Conservation (phyloP, 345 rosid species). For the Sonneratia caseolaris region DNA sequence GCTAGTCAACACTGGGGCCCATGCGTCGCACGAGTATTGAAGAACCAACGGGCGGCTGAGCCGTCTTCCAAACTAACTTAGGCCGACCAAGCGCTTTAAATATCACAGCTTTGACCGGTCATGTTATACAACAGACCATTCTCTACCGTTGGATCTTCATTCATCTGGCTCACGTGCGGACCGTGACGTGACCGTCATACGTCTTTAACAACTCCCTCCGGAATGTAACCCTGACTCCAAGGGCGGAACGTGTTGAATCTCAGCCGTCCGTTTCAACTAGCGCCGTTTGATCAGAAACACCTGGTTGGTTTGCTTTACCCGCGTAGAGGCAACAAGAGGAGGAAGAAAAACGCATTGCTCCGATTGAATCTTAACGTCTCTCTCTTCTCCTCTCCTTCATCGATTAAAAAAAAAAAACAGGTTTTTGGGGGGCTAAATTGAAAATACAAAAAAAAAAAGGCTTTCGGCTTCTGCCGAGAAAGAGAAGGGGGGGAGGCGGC, state of each 20-base stretch:
- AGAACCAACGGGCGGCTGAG: not conserved
- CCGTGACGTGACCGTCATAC: not conserved
- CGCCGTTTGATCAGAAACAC: not conserved
- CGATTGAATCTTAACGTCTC: no score
- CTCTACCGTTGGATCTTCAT: not conserved
- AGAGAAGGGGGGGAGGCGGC: not conserved
- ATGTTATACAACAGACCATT: not conserved
- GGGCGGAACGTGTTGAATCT: not conserved
- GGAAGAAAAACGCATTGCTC: no score
- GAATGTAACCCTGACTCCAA: no score
- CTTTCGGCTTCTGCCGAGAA: not conserved
- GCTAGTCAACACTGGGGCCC: no score
- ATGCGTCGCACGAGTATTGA: no score
- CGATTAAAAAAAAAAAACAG: not conserved
- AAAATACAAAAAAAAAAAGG: not conserved
- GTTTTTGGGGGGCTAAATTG: not conserved
- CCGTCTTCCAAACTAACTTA: not conserved
- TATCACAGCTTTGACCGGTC: no score
- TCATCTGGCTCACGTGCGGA: not conserved
- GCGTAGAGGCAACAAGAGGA: not conserved
- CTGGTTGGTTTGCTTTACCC: not conserved
- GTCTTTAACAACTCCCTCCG: not conserved
- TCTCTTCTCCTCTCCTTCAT: no score
- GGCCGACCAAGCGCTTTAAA: not conserved
- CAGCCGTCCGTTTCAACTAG: conserved; percentile 5